Conservation (phyloP, 495 filamentous ascomycete species). For the Podospora tetraspora region DNA sequence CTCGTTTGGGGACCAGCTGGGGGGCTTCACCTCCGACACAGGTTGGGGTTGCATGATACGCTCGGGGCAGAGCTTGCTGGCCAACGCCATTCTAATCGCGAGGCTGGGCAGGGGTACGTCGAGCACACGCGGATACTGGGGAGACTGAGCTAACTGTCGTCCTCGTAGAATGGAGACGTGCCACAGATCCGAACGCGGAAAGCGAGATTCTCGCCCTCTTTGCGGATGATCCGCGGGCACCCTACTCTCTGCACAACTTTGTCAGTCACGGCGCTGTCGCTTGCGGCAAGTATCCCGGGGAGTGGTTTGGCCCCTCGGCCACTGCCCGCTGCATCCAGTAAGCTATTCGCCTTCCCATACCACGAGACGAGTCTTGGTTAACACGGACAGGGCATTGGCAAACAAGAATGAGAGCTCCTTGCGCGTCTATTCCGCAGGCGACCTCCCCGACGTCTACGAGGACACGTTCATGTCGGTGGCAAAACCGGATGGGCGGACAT, state of each 20-base stretch:
- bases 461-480: constrained; percentile 77
- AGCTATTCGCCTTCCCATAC: constrained; percentile 29
- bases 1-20: constrained; percentile 70
- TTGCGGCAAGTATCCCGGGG: constrained; percentile 90
- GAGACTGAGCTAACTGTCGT: neutral
- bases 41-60: constrained; percentile 99
- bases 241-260: constrained; percentile 94
- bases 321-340: constrained; percentile 95
- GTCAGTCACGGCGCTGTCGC: constrained; percentile 80
- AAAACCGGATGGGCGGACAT: constrained; percentile 52
- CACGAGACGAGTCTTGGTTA: constrained; percentile 13
- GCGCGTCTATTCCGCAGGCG: constrained; percentile 81
- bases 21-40: constrained; percentile 80
- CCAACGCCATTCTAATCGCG: constrained; percentile 70
- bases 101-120: constrained; percentile 71
- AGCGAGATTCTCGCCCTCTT: constrained; percentile 73
- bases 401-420: constrained; percentile 55
- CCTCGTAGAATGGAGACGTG: constrained; percentile 69
- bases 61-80: constrained; percentile 88
- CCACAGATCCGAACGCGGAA: constrained; percentile 56
- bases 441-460: constrained; percentile 88
- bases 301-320: constrained; percentile 99
- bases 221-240: constrained; percentile 78
- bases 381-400: constrained; percentile 60
- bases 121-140: neutral